Evolutionary conservation across 441 rosid genomes (phyloP), one percentile per base, ranked within the genome.

Genomic region (Populus hybrid): DNA sequence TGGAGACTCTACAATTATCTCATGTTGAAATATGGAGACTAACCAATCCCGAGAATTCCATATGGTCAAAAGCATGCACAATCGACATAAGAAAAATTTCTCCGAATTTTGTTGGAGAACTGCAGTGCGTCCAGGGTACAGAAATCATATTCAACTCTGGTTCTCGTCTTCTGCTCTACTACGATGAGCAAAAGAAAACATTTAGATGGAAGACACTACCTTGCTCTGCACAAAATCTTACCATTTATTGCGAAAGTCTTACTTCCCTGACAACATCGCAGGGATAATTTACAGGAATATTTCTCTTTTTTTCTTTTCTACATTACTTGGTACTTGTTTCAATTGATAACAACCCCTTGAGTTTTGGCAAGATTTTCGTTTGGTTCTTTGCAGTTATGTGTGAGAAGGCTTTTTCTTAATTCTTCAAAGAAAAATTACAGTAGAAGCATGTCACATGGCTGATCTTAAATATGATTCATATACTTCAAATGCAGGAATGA

Each of bases 131-230:
- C 34, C 19, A n/a, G 50, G 34, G 46, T 12, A 75, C 75, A 7
- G 75, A 77, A 36, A 24, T 71, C 66, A 16, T 77, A 59, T 64
- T 71, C 80, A 40, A 42, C 75, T 77, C 75, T 0, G 11, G 30
- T 32, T 5, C 50, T 12, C 21, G 66, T 64, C 9, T 42, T 64
- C 42, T 76, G 36, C 34, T 77, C 34, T 71, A 63, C 3, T 71
- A 71, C 34, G 71, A 77, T 21, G 9, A 30, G 38, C 10, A 66
- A 19, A 67, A 67, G 4, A 72, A 69, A 36, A 73, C 21, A 18
- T 73, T 68, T 21, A 67, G 72, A 10, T 16, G 18, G 32, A 26
- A 67, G 10, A 28, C 0, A 3, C 50, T 72, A 3, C 73, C 76
- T 19, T 38, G 36, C 7, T 19, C 16, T 57, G 61, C 68, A 64